Conservation (phyloP, 1,139 yeast species). For the Lipomyces yarrowii region DNA sequence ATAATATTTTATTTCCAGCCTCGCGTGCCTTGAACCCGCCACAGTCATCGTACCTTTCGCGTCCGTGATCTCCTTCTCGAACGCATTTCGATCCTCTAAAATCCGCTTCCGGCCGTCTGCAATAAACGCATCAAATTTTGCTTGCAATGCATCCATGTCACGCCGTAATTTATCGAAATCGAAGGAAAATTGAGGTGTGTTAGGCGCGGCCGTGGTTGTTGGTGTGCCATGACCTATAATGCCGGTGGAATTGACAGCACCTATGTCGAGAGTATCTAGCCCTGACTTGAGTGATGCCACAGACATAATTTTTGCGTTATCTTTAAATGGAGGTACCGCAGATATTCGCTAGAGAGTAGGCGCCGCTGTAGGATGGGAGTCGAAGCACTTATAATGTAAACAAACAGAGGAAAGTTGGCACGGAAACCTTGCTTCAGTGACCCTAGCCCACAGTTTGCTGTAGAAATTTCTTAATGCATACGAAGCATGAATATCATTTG, state of each 20-base stretch:
- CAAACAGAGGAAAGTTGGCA: constrained; percentile 3
- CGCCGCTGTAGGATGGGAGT: background rate
- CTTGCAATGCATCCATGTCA: constrained; percentile 38
- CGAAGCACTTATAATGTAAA: background rate
- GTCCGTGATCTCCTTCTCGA: constrained; percentile 34
- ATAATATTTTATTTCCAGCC: background rate
- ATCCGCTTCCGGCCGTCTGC: constrained; percentile 34
- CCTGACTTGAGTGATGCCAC: constrained; percentile 13
- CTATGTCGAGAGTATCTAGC: constrained; percentile 8
- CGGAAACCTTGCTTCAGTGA: background rate
- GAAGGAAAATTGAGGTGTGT: constrained; percentile 35
- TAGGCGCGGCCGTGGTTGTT: constrained; percentile 4
- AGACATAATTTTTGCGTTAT: constrained; percentile 9
- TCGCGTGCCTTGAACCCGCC: background rate
- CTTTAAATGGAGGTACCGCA: background rate
- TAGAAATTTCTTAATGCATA: background rate
- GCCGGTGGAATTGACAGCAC: background rate
- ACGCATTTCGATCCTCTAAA: constrained; percentile 35
- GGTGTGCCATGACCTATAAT: constrained; percentile 5
- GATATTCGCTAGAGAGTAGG: background rate
- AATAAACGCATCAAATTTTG: constrained; percentile 36
- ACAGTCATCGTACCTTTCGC: constrained; percentile 25
- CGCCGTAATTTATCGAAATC: constrained; percentile 35
- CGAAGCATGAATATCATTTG: background rate
- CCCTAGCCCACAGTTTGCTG: background rate